Conservation (phyloP, 208 protist species). For the Leishmania mexicana region DNA sequence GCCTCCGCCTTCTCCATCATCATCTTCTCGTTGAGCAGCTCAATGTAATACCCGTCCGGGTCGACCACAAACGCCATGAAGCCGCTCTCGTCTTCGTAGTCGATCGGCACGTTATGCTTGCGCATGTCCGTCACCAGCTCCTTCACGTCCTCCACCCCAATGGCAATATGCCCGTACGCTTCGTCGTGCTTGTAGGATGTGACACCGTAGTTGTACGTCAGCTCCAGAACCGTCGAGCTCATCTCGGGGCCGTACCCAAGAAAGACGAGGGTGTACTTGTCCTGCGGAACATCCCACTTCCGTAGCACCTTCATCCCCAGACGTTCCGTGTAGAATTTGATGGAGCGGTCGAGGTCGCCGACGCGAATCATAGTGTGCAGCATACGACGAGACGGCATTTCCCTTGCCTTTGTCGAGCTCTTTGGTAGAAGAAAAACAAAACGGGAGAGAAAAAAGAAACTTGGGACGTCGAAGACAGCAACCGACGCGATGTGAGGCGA, state of each 20-base stretch:
- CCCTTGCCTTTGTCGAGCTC: not conserved
- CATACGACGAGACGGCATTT: constrained; percentile 48
- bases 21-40: constrained; percentile 78
- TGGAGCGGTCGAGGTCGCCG: constrained; percentile 76
- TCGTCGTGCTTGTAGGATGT: constrained; percentile 70
- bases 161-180: constrained; percentile 84
- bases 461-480: not conserved
- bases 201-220: constrained; percentile 89
- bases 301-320: constrained; percentile 80
- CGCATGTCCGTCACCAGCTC: constrained; percentile 45
- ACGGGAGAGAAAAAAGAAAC: not conserved
- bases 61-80: constrained; percentile 90
- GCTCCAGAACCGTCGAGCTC: constrained; percentile 73
- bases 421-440: not conserved
- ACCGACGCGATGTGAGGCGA: not conserved
- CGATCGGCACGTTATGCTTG: constrained; percentile 52
- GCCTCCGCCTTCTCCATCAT: constrained; percentile 64
- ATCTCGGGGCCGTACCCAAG: constrained; percentile 77
- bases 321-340: constrained; percentile 82
- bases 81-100: constrained; percentile 73
- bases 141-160: constrained; percentile 83
- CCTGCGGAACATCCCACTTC: constrained; percentile 77
- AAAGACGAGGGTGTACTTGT: constrained; percentile 85
- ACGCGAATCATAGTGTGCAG: constrained; percentile 91
- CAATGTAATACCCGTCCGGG: constrained; percentile 87